A percentile compares a stretch with the other conserved stretches of the same genome.
These are phyloP conservation scores for Ascomycota sp. DNA, from an alignment of 2,329 filamentous ascomycete genomes.

Conservation along the genomic window DNA sequence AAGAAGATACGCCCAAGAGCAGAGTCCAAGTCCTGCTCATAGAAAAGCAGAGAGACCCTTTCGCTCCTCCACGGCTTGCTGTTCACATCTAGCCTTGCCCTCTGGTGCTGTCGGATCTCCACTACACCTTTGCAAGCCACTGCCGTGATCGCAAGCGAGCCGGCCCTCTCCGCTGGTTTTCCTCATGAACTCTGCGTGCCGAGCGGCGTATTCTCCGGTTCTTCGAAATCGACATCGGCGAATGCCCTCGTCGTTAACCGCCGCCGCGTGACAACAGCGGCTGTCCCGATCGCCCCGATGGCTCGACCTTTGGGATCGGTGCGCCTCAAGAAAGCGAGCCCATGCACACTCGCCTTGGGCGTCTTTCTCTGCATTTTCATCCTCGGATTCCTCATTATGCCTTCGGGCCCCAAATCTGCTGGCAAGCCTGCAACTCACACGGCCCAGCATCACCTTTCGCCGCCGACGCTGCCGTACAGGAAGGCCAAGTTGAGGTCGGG, in stretches of 20 bases:
- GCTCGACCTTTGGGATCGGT: slow-evolving; percentile 39
- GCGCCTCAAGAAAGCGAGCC: slow-evolving; percentile 63
- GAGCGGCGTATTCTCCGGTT: not conserved
- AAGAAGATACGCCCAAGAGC: too few relatives aligned
- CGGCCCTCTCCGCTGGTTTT: too few relatives aligned
- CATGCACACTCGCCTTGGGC: slow-evolving; percentile 54
- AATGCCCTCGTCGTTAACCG: slow-evolving; percentile 2
- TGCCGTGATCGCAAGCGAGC: too few relatives aligned
- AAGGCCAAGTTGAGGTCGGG: slow-evolving; percentile 16
- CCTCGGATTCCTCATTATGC: slow-evolving; percentile 40
- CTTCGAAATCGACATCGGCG: not conserved
- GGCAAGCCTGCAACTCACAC: slow-evolving; percentile 26
- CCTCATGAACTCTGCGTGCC: too few relatives aligned
- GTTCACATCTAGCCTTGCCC: too few relatives aligned
- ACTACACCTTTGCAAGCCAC: too few relatives aligned
- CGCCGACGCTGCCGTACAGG: slow-evolving; percentile 21
- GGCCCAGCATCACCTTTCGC: slow-evolving; percentile 22
- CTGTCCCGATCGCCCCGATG: slow-evolving; percentile 17
- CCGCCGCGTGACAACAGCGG: slow-evolving; percentile 2
- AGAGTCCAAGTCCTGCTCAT: too few relatives aligned
- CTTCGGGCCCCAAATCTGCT: slow-evolving; percentile 24
- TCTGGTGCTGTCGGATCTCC: too few relatives aligned
- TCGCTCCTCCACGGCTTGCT: too few relatives aligned
- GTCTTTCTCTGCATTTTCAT: slow-evolving; percentile 52
- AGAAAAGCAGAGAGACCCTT: too few relatives aligned